Evolutionary conservation across 306 rosid genomes (phyloP), one percentile per base, ranked within the genome.

Genomic region (Fragaria vesca): DNA sequence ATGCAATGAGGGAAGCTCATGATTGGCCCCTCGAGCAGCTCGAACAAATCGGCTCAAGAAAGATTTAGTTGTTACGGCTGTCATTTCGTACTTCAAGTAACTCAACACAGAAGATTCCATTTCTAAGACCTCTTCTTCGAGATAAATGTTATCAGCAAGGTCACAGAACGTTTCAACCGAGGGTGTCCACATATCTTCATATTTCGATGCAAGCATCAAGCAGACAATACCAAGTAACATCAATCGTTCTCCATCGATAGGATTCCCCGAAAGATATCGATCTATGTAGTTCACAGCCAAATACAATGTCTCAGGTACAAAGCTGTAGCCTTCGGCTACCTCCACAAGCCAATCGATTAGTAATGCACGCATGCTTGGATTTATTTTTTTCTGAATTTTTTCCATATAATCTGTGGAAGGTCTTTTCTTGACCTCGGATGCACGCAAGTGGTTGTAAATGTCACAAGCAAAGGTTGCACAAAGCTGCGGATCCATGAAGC

Each of bases 121-220:
- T 78, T 92, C 86, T 89, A 92, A 84, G 66, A 95, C 97, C 96
- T 93, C 97, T 2, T 95, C 98, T 76, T 91, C 87, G 80, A 88
- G 88, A 61, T 92, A 95, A 0, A 93, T 91, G 87, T 95, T 91
- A 80, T 95, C 97, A 17, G 97, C 91, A 50, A 92, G 85, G 51
- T 94, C 92, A 80, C 97, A 94, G 79, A 90, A 94, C 66, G 90
- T 91, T 85, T 95, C 97, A 71, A 92, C 98, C 79, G 89, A 93
- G 72, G 97, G 98, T 21, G 98, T 95, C 83, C 97, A 92, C 57
- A 89, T 92, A 86, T 92, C 97, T 83, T 94, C 98, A 38, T 94
- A 88, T 90, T 92, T 92, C 96, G 97, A 93, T 77, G 99, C 97
- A 87, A 95, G 88, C 99, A 95, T 93, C 97, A 95, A 93, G 82